phyloP scores from a whole-genome alignment of 805 yeast genomes.

The Kregervanrija pseudodelftensis region DNA sequence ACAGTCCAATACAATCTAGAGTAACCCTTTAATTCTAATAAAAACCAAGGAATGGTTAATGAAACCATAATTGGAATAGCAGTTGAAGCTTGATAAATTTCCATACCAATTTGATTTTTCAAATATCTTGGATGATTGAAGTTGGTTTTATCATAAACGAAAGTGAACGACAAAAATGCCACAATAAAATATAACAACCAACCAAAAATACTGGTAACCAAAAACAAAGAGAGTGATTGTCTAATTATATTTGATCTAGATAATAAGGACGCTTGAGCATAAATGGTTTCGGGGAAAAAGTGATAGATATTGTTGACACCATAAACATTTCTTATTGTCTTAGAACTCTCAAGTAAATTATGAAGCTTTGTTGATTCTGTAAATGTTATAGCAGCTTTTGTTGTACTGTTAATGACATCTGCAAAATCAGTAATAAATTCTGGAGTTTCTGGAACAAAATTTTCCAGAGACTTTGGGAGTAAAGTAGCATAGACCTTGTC shows the following conservation, averaged over 20 bases:
- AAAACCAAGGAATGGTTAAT: conserved; percentile 85
- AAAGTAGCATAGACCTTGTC: conserved; percentile 68
- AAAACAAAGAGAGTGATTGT: conserved; percentile 58
- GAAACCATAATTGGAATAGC: conserved; percentile 88
- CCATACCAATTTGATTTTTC: conserved; percentile 86
- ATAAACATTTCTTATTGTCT: conserved; percentile 32
- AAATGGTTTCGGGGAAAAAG: conserved; percentile 48
- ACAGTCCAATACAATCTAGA: conserved; percentile 69
- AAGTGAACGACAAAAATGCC: conserved; percentile 70
- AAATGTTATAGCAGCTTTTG: conserved; percentile 15
- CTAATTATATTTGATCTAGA: conserved; percentile 68
- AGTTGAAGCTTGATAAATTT: conserved; percentile 66
- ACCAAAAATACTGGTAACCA: conserved; percentile 75
- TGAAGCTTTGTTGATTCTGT: conserved; percentile 22
- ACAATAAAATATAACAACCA: conserved; percentile 70
- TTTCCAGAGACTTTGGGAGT: conserved; percentile 51
- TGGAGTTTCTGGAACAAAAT: conserved; percentile 24
- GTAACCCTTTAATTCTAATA: conserved; percentile 76
- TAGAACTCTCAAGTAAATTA: conserved; percentile 19
- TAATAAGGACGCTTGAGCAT: conserved; percentile 59
- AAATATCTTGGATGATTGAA: conserved; percentile 95
- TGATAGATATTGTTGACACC: conserved; percentile 39
- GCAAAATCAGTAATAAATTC: conserved; percentile 17
- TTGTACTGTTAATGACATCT: conserved; percentile 18
- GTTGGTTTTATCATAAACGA: conserved; percentile 79